Percentiles rank a stretch among this genome's conserved stretches.
Conservation (phyloP, 2,329 filamentous ascomycete species). For the Cercospora sp. region DNA sequence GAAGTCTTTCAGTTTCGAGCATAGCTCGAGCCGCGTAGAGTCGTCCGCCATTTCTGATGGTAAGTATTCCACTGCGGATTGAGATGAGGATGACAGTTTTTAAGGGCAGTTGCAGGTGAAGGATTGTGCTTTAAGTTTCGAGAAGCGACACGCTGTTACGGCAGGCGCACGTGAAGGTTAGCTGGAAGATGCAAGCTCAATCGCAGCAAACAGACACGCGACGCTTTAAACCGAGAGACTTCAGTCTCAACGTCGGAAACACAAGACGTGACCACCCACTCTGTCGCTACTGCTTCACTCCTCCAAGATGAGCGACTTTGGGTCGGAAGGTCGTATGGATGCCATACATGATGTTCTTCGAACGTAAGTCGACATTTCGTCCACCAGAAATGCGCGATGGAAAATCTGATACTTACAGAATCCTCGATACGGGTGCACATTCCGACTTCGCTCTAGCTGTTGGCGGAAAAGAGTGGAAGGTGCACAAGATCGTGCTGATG, state of each 20-base stretch:
- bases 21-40: not conserved
- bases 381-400: not conserved
- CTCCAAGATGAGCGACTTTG: not conserved
- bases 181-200: not conserved
- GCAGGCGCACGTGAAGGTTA: not conserved
- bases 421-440: not conserved
- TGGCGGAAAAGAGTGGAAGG: not conserved
- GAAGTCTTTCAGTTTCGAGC: not conserved
- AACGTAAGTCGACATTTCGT: not conserved
- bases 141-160: not conserved
- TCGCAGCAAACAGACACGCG: not conserved
- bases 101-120: too few species aligned
- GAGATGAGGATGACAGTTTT: too few species aligned
- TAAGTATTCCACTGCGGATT: too few species aligned
- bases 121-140: not conserved
- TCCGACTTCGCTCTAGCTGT: slow-evolving; percentile 6
- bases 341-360: not conserved
- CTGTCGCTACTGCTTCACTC: not conserved
- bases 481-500: slow-evolving; percentile 1
- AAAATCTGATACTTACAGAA: not conserved
- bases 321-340: not conserved
- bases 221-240: not conserved
- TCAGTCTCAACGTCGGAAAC: not conserved
- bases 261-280: not conserved
- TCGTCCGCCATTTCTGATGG: not conserved